These are phyloP conservation scores for Camellia oleifera DNA, from an alignment of 179 eudicot genomes.

Conservation along the genomic window DNA sequence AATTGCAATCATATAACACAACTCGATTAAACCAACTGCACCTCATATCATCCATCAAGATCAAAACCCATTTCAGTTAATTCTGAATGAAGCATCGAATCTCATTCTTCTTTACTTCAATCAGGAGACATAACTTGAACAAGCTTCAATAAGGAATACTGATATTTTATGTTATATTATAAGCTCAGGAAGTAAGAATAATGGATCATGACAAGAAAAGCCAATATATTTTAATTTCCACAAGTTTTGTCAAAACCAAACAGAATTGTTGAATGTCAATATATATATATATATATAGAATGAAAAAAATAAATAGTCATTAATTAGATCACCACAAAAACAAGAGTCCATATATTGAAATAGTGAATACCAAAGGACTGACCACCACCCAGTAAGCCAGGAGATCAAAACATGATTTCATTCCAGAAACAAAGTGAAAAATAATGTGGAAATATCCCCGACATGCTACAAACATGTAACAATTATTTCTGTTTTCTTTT, in stretches of 20 bases:
- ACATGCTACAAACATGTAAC: background rate
- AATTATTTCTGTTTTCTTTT: background rate
- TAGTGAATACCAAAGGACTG: background rate
- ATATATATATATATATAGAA: no score
- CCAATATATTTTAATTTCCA: background rate
- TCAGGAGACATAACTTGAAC: background rate
- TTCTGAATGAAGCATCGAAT: background rate
- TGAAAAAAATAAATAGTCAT: background rate
- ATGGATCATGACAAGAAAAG: background rate
- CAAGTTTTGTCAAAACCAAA: background rate
- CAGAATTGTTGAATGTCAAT: background rate
- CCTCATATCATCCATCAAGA: background rate
- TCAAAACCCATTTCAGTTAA: background rate
- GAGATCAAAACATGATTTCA: background rate
- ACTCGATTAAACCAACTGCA: background rate
- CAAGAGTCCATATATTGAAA: background rate
- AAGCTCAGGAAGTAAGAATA: background rate
- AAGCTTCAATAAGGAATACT: background rate
- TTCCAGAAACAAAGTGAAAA: background rate
- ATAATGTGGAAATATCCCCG: background rate
- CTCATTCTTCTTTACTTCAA: background rate
- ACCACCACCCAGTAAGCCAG: constrained; percentile 4
- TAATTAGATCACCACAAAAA: background rate
- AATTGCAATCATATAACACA: background rate
- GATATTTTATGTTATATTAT: no score